These are phyloP conservation scores for Xylaria sp. DNA, from an alignment of 2,329 filamentous ascomycete species.

Conservation along the genomic window DNA sequence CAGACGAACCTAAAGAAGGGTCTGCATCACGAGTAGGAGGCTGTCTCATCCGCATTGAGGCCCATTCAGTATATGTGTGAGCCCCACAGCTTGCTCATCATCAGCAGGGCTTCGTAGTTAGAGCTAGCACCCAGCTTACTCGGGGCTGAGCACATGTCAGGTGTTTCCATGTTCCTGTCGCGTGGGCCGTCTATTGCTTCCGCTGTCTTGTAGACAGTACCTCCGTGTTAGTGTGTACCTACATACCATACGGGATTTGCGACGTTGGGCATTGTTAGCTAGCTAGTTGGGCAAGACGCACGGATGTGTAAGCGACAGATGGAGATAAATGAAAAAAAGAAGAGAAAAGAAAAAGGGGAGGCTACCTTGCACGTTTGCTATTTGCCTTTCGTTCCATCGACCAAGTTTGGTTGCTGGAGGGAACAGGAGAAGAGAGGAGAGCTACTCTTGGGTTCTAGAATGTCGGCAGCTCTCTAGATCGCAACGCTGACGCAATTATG, in stretches of 20 bases:
- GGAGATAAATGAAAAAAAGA: background rate
- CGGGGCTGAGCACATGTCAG: conserved; percentile 31
- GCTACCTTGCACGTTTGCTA: background rate
- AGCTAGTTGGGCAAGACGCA: conserved; percentile 18
- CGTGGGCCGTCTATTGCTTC: conserved; percentile 10
- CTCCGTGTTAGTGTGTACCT: background rate
- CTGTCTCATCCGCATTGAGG: conserved; percentile 27
- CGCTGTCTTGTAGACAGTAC: background rate
- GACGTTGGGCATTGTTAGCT: conserved; percentile 18
- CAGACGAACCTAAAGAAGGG: background rate
- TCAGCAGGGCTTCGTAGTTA: background rate
- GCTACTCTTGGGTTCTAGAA: conserved; percentile 6
- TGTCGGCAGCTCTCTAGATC: conserved; percentile 7
- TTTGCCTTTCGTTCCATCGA: background rate
- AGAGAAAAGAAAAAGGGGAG: background rate
- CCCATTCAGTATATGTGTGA: conserved; percentile 15
- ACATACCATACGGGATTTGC: conserved; percentile 1
- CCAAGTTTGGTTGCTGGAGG: conserved; percentile 1
- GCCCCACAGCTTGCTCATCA: conserved; percentile 15
- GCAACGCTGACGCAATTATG: conserved; percentile 40
- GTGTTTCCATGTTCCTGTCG: conserved; percentile 12
- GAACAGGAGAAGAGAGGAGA: background rate
- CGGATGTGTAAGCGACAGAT: background rate
- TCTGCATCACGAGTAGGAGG: conserved; percentile 30
- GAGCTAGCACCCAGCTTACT: conserved; percentile 10